Evolutionary conservation across 352 stramenopile species (phyloP).

Genomic region (Blastocystis sp.): DNA sequence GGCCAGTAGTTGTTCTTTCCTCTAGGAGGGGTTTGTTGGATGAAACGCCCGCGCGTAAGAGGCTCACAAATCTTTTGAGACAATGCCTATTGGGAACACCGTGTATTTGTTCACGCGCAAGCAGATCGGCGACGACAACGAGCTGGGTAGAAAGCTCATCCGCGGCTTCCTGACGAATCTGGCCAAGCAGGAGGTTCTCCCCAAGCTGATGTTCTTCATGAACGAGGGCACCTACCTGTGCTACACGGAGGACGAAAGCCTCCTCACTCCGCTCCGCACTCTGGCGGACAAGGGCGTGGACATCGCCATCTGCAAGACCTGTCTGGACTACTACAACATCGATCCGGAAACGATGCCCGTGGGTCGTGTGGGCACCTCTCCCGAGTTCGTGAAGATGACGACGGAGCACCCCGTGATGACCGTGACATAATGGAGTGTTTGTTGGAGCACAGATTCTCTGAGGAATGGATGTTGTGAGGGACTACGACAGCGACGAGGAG

Average conservation of each 20-base stretch:
- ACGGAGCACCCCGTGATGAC: slow-evolving; percentile 48
- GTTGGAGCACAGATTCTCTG: not conserved
- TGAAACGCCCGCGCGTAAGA: not conserved
- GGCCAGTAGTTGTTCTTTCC: not conserved
- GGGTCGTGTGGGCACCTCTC: slow-evolving; percentile 66
- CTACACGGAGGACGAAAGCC: slow-evolving; percentile 48
- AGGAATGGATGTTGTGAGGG: not conserved
- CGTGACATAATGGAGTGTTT: slow-evolving; percentile 46
- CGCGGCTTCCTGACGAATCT: slow-evolving; percentile 64
- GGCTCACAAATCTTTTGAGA: no score
- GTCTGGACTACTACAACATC: slow-evolving; percentile 54
- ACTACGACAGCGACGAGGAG: slow-evolving; percentile 36
- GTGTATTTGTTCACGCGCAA: slow-evolving; percentile 59
- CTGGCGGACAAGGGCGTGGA: slow-evolving; percentile 46
- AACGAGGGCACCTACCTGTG: slow-evolving; percentile 49
- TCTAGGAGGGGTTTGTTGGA: not conserved
- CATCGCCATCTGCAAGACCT: slow-evolving; percentile 66
- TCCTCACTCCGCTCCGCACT: slow-evolving; percentile 18
- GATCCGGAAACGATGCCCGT: slow-evolving; percentile 10
- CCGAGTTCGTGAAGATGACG: slow-evolving; percentile 58
- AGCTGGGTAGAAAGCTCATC: slow-evolving; percentile 47
- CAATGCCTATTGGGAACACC: slow-evolving; percentile 49
- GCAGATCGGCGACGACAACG: slow-evolving; percentile 45
- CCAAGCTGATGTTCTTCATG: slow-evolving; percentile 59
- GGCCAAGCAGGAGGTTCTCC: slow-evolving; percentile 27